phyloP scores from a whole-genome alignment of 768 basidiomycete genomes.

The Lactarius indigo region DNA sequence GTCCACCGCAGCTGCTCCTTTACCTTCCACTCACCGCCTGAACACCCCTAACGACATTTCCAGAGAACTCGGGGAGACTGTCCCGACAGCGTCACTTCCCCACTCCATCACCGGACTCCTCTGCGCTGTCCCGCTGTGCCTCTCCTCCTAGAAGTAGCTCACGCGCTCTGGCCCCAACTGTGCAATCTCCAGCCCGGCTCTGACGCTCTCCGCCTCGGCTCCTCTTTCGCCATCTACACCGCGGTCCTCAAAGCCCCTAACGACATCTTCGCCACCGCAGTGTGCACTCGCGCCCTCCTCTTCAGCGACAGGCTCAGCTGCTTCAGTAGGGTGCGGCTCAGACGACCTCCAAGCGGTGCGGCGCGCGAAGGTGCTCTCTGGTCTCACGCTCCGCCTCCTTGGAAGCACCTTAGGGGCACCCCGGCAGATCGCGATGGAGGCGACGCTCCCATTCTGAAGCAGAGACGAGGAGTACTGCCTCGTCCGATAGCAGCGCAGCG shows the following conservation, averaged over 20 bases:
- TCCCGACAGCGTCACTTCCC: background rate
- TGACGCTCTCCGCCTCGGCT: conserved; percentile 38
- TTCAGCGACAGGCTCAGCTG: conserved; percentile 53
- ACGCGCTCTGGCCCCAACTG: conserved; percentile 39
- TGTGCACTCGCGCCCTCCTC: conserved; percentile 39
- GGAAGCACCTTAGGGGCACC: background rate
- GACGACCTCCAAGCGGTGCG: conserved; percentile 39
- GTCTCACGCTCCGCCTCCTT: conserved; percentile 44
- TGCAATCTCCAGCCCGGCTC: conserved; percentile 31
- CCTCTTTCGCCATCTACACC: conserved; percentile 48
- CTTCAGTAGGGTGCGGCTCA: conserved; percentile 54
- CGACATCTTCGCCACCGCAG: conserved; percentile 59
- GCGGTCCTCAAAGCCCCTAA: conserved; percentile 41
- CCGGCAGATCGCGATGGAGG: conserved; percentile 35
- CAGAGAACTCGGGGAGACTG: too few species aligned
- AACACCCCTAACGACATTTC: too few species aligned
- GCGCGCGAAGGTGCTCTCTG: conserved; percentile 41
- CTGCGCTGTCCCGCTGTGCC: conserved; percentile 23
- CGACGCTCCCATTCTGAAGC: conserved; percentile 33
- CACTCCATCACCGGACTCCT: background rate
- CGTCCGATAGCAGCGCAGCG: conserved; percentile 34
- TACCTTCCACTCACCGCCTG: too few species aligned
- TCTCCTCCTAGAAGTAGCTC: conserved; percentile 26
- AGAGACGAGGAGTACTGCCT: conserved; percentile 47
- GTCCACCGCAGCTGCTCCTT: too few species aligned